Evolutionary conservation across 352 stramenopile genomes (phyloP).

Genomic region (Globisporangium mamillatum): DNA sequence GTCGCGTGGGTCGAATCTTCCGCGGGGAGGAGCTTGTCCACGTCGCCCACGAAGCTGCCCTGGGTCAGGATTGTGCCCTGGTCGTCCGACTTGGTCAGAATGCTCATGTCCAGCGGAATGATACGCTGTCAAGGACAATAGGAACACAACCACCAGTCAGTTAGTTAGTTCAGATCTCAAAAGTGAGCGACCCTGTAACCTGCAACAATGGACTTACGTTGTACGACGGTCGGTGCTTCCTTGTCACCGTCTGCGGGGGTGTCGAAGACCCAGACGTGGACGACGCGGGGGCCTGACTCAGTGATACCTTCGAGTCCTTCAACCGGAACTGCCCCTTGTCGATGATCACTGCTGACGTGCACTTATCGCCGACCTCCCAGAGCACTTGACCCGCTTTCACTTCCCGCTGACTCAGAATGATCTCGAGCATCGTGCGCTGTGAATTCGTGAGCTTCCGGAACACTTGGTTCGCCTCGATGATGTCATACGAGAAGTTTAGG

Average conservation of each 20-base stretch:
- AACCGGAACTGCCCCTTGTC: constrained; percentile 74
- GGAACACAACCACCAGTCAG: constrained; percentile 12
- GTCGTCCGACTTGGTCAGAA: constrained; percentile 39
- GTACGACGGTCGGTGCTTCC: constrained; percentile 42
- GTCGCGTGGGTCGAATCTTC: constrained; percentile 58
- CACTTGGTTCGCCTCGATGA: constrained; percentile 77
- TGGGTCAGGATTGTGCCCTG: constrained; percentile 47
- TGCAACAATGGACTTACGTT: constrained; percentile 42
- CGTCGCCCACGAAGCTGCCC: constrained; percentile 64
- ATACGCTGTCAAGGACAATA: constrained; percentile 32
- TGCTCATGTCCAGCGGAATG: constrained; percentile 53
- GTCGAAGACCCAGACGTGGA: constrained; percentile 10
- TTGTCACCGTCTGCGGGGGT: constrained; percentile 23
- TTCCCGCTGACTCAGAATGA: constrained; percentile 57
- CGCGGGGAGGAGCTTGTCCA: constrained; percentile 55
- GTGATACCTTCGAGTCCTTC: constrained; percentile 44
- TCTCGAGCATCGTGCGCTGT: constrained; percentile 87
- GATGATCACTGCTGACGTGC: constrained; percentile 67
- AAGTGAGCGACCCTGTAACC: neutral
- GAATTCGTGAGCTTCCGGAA: constrained; percentile 75
- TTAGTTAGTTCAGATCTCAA: constrained; percentile 1
- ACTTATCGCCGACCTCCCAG: constrained; percentile 70
- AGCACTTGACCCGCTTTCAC: constrained; percentile 67
- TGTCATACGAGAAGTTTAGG: constrained; percentile 79
- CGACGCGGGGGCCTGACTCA: neutral